These are phyloP conservation scores for Handroanthus guayacan DNA, from an alignment of 257 asterid species.

Conservation along the genomic window DNA sequence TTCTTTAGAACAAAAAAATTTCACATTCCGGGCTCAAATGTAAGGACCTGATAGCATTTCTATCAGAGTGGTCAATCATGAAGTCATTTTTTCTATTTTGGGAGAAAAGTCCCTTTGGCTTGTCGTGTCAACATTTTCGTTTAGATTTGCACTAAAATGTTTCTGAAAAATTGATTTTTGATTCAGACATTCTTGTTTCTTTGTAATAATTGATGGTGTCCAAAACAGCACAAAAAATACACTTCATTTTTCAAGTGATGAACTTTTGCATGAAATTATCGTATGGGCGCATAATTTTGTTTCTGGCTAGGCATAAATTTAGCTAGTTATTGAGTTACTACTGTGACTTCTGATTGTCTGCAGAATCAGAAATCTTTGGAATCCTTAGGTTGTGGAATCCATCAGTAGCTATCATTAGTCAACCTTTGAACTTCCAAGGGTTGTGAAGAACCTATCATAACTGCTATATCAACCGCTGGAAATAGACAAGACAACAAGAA, in stretches of 20 bases:
- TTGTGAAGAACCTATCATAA: constrained; percentile 35
- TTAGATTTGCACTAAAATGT: constrained; percentile 15
- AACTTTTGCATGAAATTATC: background rate
- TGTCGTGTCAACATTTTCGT: background rate
- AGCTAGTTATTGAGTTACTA: background rate
- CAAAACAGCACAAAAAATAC: background rate
- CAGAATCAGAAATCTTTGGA: background rate
- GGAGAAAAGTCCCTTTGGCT: background rate
- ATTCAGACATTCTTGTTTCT: background rate
- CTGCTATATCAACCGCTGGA: constrained; percentile 49
- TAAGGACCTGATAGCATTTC: background rate
- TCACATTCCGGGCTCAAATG: constrained; percentile 2
- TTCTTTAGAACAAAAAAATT: background rate
- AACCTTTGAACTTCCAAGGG: constrained; percentile 35
- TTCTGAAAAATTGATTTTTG: background rate
- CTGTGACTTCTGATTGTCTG: background rate
- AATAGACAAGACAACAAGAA: constrained; percentile 46
- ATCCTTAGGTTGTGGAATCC: constrained; percentile 25
- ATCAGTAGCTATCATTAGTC: constrained; percentile 30
- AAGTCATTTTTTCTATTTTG: background rate
- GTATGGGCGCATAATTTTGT: background rate
- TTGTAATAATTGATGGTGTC: constrained; percentile 17
- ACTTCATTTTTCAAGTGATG: background rate
- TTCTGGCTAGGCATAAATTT: background rate
- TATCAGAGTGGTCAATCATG: constrained; percentile 9